Conservation (phyloP, 306 rosid species). For the Quillaja saponaria region DNA sequence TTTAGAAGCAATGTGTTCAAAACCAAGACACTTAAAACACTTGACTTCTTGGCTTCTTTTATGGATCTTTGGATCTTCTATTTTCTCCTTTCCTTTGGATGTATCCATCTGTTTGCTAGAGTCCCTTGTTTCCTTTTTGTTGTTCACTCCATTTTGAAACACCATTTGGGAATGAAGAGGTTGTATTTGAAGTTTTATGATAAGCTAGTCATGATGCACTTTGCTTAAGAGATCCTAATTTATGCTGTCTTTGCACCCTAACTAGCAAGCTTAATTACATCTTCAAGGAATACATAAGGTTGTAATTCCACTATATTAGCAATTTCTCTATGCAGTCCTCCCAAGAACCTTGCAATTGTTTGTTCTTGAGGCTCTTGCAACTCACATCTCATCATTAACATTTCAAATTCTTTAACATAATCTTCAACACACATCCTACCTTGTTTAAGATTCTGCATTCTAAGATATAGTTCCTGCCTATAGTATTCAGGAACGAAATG, state of each 20-base stretch:
- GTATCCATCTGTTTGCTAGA: neutral
- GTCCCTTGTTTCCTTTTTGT: neutral
- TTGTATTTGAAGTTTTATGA: neutral
- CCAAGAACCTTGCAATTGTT: neutral
- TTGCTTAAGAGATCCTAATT: neutral
- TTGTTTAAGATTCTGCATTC: no score
- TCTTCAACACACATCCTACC: no score
- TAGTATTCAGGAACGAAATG: no score
- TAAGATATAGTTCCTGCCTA: no score
- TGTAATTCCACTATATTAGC: neutral
- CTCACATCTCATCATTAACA: no score
- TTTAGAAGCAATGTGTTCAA: neutral
- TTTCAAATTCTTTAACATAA: no score
- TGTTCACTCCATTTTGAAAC: neutral
- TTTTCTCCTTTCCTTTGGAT: neutral
- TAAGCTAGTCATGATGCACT: neutral
- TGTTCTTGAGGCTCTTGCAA: no score
- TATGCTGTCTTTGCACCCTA: neutral
- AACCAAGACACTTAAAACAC: neutral
- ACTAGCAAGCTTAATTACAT: neutral
- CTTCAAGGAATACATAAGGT: neutral
- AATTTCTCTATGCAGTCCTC: neutral
- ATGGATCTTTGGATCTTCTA: neutral
- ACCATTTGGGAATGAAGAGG: neutral
- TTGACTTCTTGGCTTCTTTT: neutral